These are phyloP conservation scores for Diaporthe velutina DNA, from an alignment of 2,329 filamentous ascomycete species.

Conservation along the genomic window DNA sequence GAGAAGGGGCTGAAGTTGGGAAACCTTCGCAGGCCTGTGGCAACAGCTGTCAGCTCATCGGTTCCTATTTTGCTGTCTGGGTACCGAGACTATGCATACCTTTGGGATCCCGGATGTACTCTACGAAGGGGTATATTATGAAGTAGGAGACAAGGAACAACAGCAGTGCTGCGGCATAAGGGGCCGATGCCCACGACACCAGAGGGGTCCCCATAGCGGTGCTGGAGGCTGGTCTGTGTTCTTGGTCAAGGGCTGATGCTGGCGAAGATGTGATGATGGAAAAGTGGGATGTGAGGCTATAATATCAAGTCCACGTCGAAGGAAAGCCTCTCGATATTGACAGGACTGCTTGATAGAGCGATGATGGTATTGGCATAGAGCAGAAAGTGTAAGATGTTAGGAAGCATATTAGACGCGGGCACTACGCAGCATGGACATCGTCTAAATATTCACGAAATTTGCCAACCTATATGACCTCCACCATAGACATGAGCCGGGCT, in stretches of 20 bases:
- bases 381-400: not conserved
- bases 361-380: not conserved
- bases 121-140: slow-evolving; percentile 53
- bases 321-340: not conserved
- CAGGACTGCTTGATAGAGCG: not conserved
- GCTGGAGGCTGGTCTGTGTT: not conserved
- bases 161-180: slow-evolving; percentile 36
- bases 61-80: not conserved
- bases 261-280: not conserved
- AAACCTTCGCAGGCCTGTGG: slow-evolving; percentile 57
- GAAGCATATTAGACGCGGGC: not conserved
- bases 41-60: not conserved
- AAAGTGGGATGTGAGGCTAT: not conserved
- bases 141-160: slow-evolving; percentile 49
- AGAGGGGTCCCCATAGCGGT: slow-evolving; percentile 1
- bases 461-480: slow-evolving; percentile 13
- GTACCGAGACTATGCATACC: slow-evolving; percentile 39
- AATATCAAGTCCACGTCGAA: not conserved
- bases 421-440: slow-evolving; percentile 1
- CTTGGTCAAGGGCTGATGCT: not conserved
- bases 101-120: slow-evolving; percentile 61
- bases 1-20: slow-evolving; percentile 57
- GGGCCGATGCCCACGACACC: slow-evolving; percentile 22
- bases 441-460: slow-evolving; percentile 7
- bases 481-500: not conserved